phyloP scores from a whole-genome alignment of 805 yeast species.

The Candida ficus region DNA sequence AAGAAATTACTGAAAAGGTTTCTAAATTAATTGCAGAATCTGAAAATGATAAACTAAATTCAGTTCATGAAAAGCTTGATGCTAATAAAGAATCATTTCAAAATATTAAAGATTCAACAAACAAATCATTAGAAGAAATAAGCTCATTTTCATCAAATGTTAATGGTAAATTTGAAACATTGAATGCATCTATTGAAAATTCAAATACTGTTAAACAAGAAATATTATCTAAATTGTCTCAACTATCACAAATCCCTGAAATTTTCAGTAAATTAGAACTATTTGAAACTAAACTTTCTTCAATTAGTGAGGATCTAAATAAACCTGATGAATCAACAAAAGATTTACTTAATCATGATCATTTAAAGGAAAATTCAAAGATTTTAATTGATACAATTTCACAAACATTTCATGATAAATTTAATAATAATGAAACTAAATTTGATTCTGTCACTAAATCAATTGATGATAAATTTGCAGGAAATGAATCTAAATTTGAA shows the following conservation, averaged over 20 bases:
- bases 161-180: not conserved
- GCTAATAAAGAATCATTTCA: not conserved
- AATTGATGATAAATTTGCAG: not conserved
- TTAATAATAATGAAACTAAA: not conserved
- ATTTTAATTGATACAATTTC: not conserved
- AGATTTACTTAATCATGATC: not conserved
- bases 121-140: not conserved
- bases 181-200: not conserved
- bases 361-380: not conserved
- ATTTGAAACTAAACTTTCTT: no score
- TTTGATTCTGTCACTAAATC: not conserved
- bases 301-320: no score
- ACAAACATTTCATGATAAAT: not conserved
- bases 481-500: not conserved
- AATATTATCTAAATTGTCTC: no score
- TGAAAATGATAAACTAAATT: not conserved
- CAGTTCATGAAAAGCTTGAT: not conserved
- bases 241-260: no score
- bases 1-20: not conserved
- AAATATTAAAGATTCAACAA: not conserved
- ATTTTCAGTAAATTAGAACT: no score
- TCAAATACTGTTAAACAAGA: no score
- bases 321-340: not conserved
- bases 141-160: not conserved
- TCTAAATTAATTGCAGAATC: not conserved